Base-by-base conservation (phyloP, 163 green algal species). In the Prototheca stagnorum region DNA sequence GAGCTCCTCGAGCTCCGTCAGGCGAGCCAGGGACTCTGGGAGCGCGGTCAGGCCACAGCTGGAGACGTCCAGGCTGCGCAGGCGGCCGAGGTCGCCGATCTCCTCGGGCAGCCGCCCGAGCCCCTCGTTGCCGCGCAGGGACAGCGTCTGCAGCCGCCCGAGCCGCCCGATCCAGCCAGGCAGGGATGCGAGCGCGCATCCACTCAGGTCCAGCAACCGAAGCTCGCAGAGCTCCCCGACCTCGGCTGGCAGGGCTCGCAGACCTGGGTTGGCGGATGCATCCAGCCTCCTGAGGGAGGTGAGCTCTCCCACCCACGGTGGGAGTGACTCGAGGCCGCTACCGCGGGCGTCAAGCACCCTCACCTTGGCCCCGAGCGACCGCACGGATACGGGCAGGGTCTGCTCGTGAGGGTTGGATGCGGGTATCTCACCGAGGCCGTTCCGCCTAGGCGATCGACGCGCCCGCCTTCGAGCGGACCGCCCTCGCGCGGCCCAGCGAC, bases 221-320 rank as follows among this genome's bases (percentile, higher is more conserved):
- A n/a, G n/a, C n/a, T n/a, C n/a, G n/a, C n/a, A n/a, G n/a, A n/a
- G n/a, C n/a, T n/a, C n/a, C n/a, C n/a, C n/a, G n/a, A n/a, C n/a
- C n/a, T n/a, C n/a, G n/a, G n/a, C n/a, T n/a, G n/a, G n/a, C n/a
- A n/a, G n/a, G n/a, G n/a, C n/a, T n/a, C n/a, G n/a, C n/a, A n/a
- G n/a, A n/a, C n/a, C n/a, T n/a, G n/a, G n/a, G 49, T 85, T 85
- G 24, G 42, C 49, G 3, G 64, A 54, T 7, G 81, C 41, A 4
- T 64, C 50, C n/a, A 82, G 49, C 2, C 66, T 53, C 33, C 60
- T 34, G 20, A 74, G 37, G 21, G 31, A 49, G 5, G 16, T 28
- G 12, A 71, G 33, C 11, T 42, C 15, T 27, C 25, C 42, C 22
- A 72, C 31, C 29, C 40, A 47, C 4, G 24, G n/a, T 12, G 66